phyloP scores from a whole-genome alignment of 306 rosid species.

The Fagus sylvatica region DNA sequence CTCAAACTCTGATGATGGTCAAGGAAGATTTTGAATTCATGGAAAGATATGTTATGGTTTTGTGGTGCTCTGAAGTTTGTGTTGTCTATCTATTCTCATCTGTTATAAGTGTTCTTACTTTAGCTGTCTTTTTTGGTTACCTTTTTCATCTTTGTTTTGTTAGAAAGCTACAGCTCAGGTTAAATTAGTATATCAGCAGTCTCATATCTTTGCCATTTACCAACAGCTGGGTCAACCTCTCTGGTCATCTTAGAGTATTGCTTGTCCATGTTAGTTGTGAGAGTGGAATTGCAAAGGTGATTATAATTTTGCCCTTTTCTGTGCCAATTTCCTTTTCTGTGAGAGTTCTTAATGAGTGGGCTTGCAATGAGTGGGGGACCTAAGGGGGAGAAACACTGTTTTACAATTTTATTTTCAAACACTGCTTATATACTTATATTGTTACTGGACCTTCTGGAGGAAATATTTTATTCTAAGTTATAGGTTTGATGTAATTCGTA shows the following conservation, averaged over 20 bases:
- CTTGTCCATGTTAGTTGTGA: constrained; percentile 21
- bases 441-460: not conserved
- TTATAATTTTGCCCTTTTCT: not conserved
- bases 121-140: constrained; percentile 26
- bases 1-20: constrained; percentile 61
- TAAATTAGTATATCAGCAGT: constrained; percentile 59
- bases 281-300: not conserved
- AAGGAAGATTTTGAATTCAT: constrained; percentile 30
- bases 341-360: not conserved
- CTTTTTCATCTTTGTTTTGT: constrained; percentile 50
- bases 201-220: constrained; percentile 47
- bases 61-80: constrained; percentile 48
- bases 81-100: constrained; percentile 41
- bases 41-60: constrained; percentile 55
- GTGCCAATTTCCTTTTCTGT: not conserved
- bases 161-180: constrained; percentile 57
- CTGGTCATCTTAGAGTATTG: constrained; percentile 21
- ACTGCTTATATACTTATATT: not conserved
- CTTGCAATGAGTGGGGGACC: not conserved
- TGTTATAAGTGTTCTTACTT: constrained; percentile 48
- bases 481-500: too few species aligned
- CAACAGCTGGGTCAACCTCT: constrained; percentile 41
- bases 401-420: not conserved
- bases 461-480: not conserved
- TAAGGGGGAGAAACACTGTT: not conserved